Base-by-base conservation (phyloP, 805 yeast genomes). In the Ogataea salicorniae region DNA sequence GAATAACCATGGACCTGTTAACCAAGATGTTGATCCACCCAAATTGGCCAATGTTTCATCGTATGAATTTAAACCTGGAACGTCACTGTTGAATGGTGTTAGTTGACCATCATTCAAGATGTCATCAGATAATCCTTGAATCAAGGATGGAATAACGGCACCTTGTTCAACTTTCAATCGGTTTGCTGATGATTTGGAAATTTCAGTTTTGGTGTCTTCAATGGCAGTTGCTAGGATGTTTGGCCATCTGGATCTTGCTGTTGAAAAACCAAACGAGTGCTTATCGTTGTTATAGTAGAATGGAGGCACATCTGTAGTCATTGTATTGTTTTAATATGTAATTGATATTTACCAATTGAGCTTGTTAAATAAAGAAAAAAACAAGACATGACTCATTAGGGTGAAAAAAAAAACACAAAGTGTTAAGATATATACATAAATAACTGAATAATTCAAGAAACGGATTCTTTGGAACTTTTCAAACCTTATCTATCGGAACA, bases 181-280 rank as follows among this genome's bases (percentile, higher is more conserved):
- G 7, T 37, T 37, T 37, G 26, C 20, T 11, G 31, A 26, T 6
- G 38, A 36, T 18, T 8, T 39, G 2, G 47, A 41, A 8, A 43
- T 23, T 23, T 58, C 58, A 5, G 31, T 37, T 31, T 57, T 37
- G 38, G 84, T 68, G 61, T 91, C 97, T 26, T 74, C 77, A 40
- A 87, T 71, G 17, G 83, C 80, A 18, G 83, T 86, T 29, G 77
- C 73, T 41, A 91, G 61, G 54, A 94, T 88, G 46, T 80, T 80
- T 29, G 96, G 92, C 97, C 98, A 94, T 66, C 99, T 82, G 35
- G 73, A 72, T 52, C 79, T 75, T 9, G 87, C 85, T 0, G 98
- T 90, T 34, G 79, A 73, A 61, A 77, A 81, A 9, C 96, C 98
- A 64, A 94, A 94, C 3, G 97, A 87, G 48, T 74, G 76, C 36